A percentile compares a stretch with the other conserved stretches of the same genome.
Conservation (phyloP, 2,329 filamentous ascomycete genomes). For the Penicillium verrucosum region DNA sequence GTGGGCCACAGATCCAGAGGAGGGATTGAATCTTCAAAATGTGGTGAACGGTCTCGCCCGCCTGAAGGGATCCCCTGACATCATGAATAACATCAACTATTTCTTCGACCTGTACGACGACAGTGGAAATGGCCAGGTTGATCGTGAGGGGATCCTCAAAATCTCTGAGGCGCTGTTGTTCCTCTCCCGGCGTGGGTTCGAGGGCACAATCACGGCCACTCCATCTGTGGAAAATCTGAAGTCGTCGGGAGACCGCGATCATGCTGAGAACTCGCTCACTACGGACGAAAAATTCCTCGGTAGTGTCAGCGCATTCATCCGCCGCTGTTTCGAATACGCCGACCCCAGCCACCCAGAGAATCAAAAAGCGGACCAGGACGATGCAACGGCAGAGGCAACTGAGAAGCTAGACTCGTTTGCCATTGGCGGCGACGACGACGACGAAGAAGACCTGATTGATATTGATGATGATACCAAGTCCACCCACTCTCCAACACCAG, state of each 20-base stretch:
- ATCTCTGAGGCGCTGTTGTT: slow-evolving; percentile 95
- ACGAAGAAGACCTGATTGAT: slow-evolving; percentile 39
- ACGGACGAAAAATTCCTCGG: slow-evolving; percentile 85
- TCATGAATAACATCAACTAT: slow-evolving; percentile 96
- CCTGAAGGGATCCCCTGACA: slow-evolving; percentile 89
- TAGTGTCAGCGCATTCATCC: slow-evolving; percentile 92
- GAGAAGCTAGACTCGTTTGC: slow-evolving; percentile 61
- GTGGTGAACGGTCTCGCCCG: slow-evolving; percentile 86
- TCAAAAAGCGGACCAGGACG: slow-evolving; percentile 40
- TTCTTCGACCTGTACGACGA: slow-evolving; percentile 98
- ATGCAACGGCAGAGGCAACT: slow-evolving; percentile 29
- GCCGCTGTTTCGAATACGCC: slow-evolving; percentile 95
- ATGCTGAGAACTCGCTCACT: slow-evolving; percentile 49
- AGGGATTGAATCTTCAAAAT: slow-evolving; percentile 81
- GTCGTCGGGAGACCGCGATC: slow-evolving; percentile 33
- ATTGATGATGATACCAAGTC: slow-evolving; percentile 30
- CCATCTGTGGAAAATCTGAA: slow-evolving; percentile 56
- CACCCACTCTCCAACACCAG: slow-evolving; percentile 21
- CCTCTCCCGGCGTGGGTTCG: slow-evolving; percentile 81
- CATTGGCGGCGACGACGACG: slow-evolving; percentile 63
- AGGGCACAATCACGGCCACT: slow-evolving; percentile 67
- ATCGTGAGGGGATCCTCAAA: slow-evolving; percentile 87
- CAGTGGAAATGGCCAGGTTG: slow-evolving; percentile 82
- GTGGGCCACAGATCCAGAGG: slow-evolving; percentile 78
- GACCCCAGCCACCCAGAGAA: slow-evolving; percentile 79